phyloP scores from a whole-genome alignment of 2,329 filamentous ascomycete species.

The Botrytis byssoidea region DNA sequence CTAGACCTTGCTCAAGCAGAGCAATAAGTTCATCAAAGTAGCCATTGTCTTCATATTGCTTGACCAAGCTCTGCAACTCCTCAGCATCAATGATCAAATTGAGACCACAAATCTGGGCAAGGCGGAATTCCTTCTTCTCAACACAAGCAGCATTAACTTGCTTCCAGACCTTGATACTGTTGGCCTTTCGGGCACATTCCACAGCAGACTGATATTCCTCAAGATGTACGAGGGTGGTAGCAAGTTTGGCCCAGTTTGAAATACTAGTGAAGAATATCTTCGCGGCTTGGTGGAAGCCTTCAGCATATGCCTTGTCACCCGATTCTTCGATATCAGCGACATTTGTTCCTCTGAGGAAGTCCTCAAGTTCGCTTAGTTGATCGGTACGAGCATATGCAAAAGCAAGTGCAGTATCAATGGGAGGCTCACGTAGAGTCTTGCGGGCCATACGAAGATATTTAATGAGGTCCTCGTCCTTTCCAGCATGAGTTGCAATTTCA shows the following conservation, averaged over 20 bases:
- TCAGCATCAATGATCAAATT: conserved; percentile 98
- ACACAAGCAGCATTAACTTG: conserved; percentile 97
- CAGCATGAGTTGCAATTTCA: conserved; percentile 89
- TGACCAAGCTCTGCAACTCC: conserved; percentile 86
- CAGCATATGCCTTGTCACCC: conserved; percentile 95
- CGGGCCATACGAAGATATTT: conserved; percentile 96
- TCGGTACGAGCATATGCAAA: conserved; percentile 92
- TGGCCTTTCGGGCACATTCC: conserved; percentile 96
- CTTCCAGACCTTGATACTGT: conserved; percentile 99
- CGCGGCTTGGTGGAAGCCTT: conserved; percentile 90
- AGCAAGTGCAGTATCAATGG: conserved; percentile 89
- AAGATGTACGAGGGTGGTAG: conserved; percentile 95
- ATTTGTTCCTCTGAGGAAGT: conserved; percentile 90
- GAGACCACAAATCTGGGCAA: conserved; percentile 97
- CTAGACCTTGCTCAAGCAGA: conserved; percentile 90
- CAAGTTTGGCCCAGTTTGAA: conserved; percentile 99
- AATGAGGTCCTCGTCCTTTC: conserved; percentile 96
- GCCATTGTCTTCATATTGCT: conserved; percentile 93
- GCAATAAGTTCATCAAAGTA: conserved; percentile 98
- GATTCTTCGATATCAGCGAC: conserved; percentile 95
- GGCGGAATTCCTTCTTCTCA: conserved; percentile 96
- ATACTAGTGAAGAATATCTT: conserved; percentile 99
- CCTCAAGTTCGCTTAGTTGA: conserved; percentile 88
- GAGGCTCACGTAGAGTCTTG: conserved; percentile 90
- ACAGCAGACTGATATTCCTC: conserved; percentile 97